Evolutionary conservation across 805 yeast genomes (phyloP), one percentile per base, ranked within the genome.

Genomic region (Huiozyma sinensis): DNA sequence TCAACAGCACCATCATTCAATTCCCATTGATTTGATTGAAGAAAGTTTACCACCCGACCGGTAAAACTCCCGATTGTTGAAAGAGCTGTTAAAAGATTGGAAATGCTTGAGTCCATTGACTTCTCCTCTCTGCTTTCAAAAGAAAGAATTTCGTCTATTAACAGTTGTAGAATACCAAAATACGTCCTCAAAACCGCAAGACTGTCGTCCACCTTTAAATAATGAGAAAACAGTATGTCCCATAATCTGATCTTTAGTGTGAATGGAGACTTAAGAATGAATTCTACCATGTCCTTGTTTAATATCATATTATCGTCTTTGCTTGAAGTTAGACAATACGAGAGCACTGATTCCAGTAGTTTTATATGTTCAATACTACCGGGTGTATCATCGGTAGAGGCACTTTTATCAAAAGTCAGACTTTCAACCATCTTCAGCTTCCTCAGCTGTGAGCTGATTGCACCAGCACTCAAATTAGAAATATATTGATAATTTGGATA

Each of bases 241-340:
- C 97, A 89, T 2, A 92, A 63, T 43, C 80, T 79, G 34, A 88
- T 64, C 44, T 75, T 76, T 57, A 87, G 71, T 24, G 76, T 81
- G 24, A 82, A 66, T 0, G 92, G 76, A 0, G 94, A 77, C 9
- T 66, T 68, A 3, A 68, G 63, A 11, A 92, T 66, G 55, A 90
- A 86, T 9, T 66, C 60, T 24, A 71, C 67, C 59, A 87, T 79
- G 6, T 88, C 78, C 11, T 55, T 50, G 33, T 73, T 68, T 33
- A 70, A 47, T 2, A 17, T 28, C 7, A 39, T 36, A 12, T 32
- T 4, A 6, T 17, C 1, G 13, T 17, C 31, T 7, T 28, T 9
- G 1, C 39, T 40, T 1, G 44, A 45, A 7, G 50, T 49, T 6
- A 65, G 63, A 37, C 68, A 59, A 28, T 46, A 43, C 1, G 60